A percentile compares a stretch with the other conserved stretches of the same genome.
Evolutionary conservation across 345 rosid genomes (phyloP).

Genomic region (Geranium rotundifolium): DNA sequence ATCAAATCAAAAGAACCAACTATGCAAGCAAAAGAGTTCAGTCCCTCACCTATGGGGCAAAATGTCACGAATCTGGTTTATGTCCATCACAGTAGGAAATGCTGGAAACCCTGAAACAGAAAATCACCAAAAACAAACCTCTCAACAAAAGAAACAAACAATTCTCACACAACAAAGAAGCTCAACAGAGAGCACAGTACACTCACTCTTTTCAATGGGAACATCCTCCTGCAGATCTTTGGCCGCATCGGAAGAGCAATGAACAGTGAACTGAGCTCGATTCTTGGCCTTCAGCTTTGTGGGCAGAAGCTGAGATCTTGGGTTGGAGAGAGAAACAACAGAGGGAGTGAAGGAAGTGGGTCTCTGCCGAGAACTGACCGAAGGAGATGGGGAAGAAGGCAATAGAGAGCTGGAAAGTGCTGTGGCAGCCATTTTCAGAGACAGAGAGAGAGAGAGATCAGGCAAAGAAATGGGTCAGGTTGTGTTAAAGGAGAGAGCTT

Average conservation of each 20-base stretch:
- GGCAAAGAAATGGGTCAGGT: neutral
- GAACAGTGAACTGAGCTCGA: conserved; percentile 8
- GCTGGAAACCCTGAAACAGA: conserved; percentile 31
- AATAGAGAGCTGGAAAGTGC: neutral
- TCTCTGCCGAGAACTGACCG: neutral
- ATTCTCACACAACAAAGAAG: neutral
- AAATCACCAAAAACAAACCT: neutral
- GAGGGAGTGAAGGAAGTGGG: neutral
- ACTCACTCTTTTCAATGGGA: conserved; percentile 30
- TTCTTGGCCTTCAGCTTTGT: neutral
- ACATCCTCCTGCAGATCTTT: conserved; percentile 12
- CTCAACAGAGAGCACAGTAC: neutral
- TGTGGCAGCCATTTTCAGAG: neutral
- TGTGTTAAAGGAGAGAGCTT: neutral
- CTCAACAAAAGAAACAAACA: neutral
- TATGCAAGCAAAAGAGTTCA: neutral
- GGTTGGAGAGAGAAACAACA: neutral
- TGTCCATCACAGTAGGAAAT: conserved; percentile 76
- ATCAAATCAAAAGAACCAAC: too few relatives aligned
- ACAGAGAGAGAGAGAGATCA: neutral
- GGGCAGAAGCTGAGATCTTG: neutral
- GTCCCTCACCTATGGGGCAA: conserved; percentile 67
- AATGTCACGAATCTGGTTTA: conserved; percentile 79
- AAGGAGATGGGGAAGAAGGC: neutral
- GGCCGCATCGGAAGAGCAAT: conserved; percentile 18